Base-by-base conservation (phyloP, 441 rosid species). In the Biscutella laevigata region DNA sequence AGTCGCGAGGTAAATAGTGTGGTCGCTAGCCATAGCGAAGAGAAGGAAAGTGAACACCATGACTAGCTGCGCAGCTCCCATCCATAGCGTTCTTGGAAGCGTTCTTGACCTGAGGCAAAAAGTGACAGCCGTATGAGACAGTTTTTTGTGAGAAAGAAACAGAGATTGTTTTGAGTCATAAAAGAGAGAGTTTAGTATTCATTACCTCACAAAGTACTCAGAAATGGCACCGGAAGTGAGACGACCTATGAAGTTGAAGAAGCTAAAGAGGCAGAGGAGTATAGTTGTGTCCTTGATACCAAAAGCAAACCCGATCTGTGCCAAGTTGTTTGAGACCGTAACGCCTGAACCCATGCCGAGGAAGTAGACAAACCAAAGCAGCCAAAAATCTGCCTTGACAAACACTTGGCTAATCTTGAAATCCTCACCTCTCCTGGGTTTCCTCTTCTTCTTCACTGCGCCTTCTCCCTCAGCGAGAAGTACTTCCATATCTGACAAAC, bases 371-470 rank as follows among this genome's bases (percentile, higher is more conserved):
- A 72, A 53, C 97, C 97, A 88, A 36, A 92, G 95, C 52, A 91
- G 94, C 98, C 98, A 91, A 68, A 83, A 91, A 68, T 91, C 96
- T 30, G 95, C 94, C 79, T 87, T 87, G 46, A 83, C 55, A 40
- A 86, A 69, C 53, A 84, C 97, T 73, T 92, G 88, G 25, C 51
- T 66, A 58, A 88, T 40, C 72, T 75, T 86, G 76, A 88, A 92
- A 54, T 88, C 99, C 72, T 92, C 98, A 24, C 97, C 98, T 57
- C 99, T 75, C 70, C 81, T 78, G 6, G 95, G 97, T 55, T 74
- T 81, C 59, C 81, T 77, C 71, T 81, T 88, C 82, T 84, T 76
- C 83, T 57, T 84, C 59, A 88, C 79, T 16, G 97, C 97, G 40
- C 97, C 99, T 70, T 86, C 90, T 26, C 95, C 99, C 32, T 72